Conservation (phyloP, 1,139 yeast species). For the Suhomyces taliae region DNA sequence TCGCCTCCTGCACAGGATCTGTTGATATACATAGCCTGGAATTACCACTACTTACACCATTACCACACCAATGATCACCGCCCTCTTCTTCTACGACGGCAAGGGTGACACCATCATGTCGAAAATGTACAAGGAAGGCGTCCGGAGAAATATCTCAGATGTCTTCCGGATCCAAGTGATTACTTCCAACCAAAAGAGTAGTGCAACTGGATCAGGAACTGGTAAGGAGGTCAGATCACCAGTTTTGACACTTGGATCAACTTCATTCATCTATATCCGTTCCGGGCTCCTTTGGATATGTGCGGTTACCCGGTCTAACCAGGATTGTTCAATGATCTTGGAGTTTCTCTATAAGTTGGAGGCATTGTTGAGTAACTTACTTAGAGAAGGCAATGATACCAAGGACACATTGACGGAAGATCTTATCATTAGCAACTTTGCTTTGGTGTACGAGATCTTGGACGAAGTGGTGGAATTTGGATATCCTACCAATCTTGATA, state of each 20-base stretch:
- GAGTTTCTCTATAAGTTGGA: constrained; percentile 74
- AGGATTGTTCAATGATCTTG: constrained; percentile 76
- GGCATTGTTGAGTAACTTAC: constrained; percentile 33
- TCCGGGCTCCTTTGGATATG: constrained; percentile 75
- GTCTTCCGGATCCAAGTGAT: constrained; percentile 90
- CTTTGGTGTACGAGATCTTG: constrained; percentile 68
- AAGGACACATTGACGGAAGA: constrained; percentile 28
- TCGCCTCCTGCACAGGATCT: neutral
- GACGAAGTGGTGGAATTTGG: constrained; percentile 84
- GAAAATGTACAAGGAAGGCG: constrained; percentile 49
- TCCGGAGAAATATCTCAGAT: constrained; percentile 67
- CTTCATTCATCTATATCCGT: constrained; percentile 81
- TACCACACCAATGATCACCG: constrained; percentile 61
- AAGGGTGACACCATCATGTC: constrained; percentile 88
- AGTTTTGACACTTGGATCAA: constrained; percentile 85
- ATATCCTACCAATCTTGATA: constrained; percentile 72
- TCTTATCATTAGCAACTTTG: constrained; percentile 51
- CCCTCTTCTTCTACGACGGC: constrained; percentile 70
- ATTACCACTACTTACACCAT: too few relatives aligned
- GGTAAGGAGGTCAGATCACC: constrained; percentile 62
- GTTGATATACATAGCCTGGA: too few relatives aligned
- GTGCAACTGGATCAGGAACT: constrained; percentile 13
- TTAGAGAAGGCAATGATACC: constrained; percentile 18
- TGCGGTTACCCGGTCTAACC: constrained; percentile 84
- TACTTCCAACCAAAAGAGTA: constrained; percentile 36